Conservation (phyloP, 2,329 filamentous ascomycete species). For the Aspergillus chevalieri region DNA sequence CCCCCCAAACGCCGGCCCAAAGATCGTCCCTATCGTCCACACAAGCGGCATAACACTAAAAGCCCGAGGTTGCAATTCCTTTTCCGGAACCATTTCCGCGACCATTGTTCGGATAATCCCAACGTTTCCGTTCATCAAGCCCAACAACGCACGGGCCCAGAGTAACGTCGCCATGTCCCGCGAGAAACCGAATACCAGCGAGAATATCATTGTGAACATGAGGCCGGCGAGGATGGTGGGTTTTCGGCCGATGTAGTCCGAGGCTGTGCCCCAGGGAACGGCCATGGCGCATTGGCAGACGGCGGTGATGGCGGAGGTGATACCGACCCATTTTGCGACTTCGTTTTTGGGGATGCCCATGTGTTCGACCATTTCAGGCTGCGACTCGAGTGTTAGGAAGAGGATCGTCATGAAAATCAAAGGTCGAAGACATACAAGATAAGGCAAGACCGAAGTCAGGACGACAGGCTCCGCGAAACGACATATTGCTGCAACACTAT, state of each 20-base stretch:
- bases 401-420: too few species aligned
- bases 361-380: slow-evolving; percentile 75
- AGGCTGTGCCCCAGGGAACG: slow-evolving; percentile 68
- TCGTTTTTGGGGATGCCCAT: slow-evolving; percentile 63
- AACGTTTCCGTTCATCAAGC: slow-evolving; percentile 84
- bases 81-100: slow-evolving; percentile 84
- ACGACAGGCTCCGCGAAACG: slow-evolving; percentile 68
- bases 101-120: slow-evolving; percentile 89
- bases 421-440: slow-evolving; percentile 35
- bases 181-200: slow-evolving; percentile 77
- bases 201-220: slow-evolving; percentile 72
- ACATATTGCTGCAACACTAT: slow-evolving; percentile 56
- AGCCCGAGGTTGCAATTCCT: slow-evolving; percentile 76
- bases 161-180: slow-evolving; percentile 75
- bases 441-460: slow-evolving; percentile 64
- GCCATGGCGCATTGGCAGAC: slow-evolving; percentile 65
- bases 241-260: slow-evolving; percentile 76
- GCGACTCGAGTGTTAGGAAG: slow-evolving; percentile 11
- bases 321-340: slow-evolving; percentile 74
- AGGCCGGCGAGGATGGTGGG: slow-evolving; percentile 70
- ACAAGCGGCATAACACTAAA: slow-evolving; percentile 91
- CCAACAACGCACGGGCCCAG: slow-evolving; percentile 67
- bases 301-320: slow-evolving; percentile 67
- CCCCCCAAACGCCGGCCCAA: slow-evolving; percentile 82
- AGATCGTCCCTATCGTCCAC: slow-evolving; percentile 80